A percentile compares a stretch with the other conserved stretches of the same genome.
These are phyloP conservation scores for Fallopia convolvulus DNA, from an alignment of 148 eudicot genomes.

Conservation along the genomic window DNA sequence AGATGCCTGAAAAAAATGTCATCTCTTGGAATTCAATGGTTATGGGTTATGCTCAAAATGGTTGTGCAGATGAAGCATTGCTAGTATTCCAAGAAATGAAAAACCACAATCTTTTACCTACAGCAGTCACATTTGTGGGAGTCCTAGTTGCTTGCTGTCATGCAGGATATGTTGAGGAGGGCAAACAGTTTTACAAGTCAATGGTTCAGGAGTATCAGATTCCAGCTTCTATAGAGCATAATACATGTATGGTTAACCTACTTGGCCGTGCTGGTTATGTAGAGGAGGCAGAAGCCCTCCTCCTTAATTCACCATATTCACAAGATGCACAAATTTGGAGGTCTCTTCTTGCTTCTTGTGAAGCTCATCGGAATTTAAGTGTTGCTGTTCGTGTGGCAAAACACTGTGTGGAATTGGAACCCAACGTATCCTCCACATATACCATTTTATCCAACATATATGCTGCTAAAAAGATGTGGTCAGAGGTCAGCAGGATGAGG, in stretches of 20 bases:
- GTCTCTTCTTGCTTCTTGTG: conserved; percentile 69
- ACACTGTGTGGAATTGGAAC: conserved; percentile 45
- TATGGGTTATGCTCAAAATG: conserved; percentile 38
- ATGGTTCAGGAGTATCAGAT: conserved; percentile 52
- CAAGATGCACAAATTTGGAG: conserved; percentile 70
- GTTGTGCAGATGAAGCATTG: conserved; percentile 39
- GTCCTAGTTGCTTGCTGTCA: conserved; percentile 71
- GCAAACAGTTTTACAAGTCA: conserved; percentile 38
- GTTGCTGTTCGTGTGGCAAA: conserved; percentile 64
- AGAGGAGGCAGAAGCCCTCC: conserved; percentile 35
- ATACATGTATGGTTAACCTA: conserved; percentile 68
- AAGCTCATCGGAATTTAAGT: conserved; percentile 48
- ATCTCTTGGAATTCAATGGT: conserved; percentile 48
- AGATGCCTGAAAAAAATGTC: conserved; percentile 34
- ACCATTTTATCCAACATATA: conserved; percentile 72
- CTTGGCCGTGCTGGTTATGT: conserved; percentile 61
- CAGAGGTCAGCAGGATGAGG: conserved; percentile 53
- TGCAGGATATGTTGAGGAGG: conserved; percentile 50
- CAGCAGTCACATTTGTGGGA: conserved; percentile 36
- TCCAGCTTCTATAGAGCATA: conserved; percentile 57
- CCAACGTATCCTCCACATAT: conserved; percentile 55
- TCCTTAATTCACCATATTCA: conserved; percentile 29
- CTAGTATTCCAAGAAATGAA: conserved; percentile 35
- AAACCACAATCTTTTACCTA: conserved; percentile 19
- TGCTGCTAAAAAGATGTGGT: conserved; percentile 67